A percentile compares a stretch with the other conserved stretches of the same genome.
phyloP scores from a whole-genome alignment of 495 filamentous ascomycete genomes.

The Daldinia decipiens region DNA sequence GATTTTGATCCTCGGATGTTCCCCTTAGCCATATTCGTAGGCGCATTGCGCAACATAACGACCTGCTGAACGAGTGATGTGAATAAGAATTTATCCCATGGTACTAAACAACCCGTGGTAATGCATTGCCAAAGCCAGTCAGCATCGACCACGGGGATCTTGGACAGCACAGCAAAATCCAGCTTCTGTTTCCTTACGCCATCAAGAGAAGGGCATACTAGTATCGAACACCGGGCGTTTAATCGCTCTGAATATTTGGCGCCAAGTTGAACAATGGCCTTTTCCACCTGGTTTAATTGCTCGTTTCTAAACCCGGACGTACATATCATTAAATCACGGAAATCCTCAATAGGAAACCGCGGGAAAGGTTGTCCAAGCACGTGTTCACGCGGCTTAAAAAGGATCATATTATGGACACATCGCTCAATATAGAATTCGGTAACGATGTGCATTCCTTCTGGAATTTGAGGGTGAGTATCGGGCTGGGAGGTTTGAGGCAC shows the following conservation, averaged over 20 bases:
- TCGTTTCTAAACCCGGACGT: conserved; percentile 87
- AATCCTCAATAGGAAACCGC: conserved; percentile 72
- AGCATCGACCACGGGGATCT: conserved; percentile 78
- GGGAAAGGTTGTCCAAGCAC: conserved; percentile 80
- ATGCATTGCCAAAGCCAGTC: conserved; percentile 90
- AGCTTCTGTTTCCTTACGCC: conserved; percentile 78
- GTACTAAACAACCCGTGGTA: conserved; percentile 51
- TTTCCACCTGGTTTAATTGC: conserved; percentile 83
- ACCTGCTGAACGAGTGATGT: conserved; percentile 48
- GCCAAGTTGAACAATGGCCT: conserved; percentile 77
- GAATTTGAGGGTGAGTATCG: conserved; percentile 53
- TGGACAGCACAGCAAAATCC: conserved; percentile 73
- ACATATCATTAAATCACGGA: conserved; percentile 73
- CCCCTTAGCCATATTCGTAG: conserved; percentile 18
- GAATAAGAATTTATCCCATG: conserved; percentile 52
- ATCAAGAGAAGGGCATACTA: conserved; percentile 69
- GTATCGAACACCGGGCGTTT: conserved; percentile 69
- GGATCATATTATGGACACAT: conserved; percentile 77
- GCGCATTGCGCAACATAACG: not conserved
- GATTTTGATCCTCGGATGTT: conserved; percentile 23
- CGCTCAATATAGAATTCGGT: conserved; percentile 95
- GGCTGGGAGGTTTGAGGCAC: conserved; percentile 59
- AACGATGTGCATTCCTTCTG: conserved; percentile 62
- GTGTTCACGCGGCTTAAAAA: conserved; percentile 75
- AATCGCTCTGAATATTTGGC: conserved; percentile 81